These are phyloP conservation scores for Kuraishia floccosa DNA, from an alignment of 805 yeast genomes.

Conservation along the genomic window DNA sequence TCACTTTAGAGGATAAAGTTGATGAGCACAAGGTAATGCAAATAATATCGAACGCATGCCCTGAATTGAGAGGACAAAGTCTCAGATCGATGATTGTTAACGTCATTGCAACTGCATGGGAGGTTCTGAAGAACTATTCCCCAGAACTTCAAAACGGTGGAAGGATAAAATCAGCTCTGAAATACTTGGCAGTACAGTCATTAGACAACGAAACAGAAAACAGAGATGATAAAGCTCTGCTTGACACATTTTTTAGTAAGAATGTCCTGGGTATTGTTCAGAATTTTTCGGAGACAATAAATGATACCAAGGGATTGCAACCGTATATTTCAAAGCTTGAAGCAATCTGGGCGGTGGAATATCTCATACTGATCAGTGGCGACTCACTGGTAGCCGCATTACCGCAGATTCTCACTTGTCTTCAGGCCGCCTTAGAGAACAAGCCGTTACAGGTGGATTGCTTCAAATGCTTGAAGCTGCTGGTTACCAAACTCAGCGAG, in stretches of 20 bases:
- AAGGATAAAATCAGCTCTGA: constrained; percentile 30
- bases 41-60: constrained; percentile 41
- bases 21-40: constrained; percentile 38
- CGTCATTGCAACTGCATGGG: constrained; percentile 23
- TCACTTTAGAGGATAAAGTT: constrained; percentile 37
- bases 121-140: constrained; percentile 29
- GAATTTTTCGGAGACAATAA: constrained; percentile 67
- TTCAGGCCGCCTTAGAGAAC: constrained; percentile 68
- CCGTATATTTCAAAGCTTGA: constrained; percentile 63
- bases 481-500: constrained; percentile 46
- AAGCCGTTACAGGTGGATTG: constrained; percentile 49
- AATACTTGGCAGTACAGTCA: too few species aligned
- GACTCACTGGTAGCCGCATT: constrained; percentile 51
- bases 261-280: constrained; percentile 69
- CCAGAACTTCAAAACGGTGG: constrained; percentile 14
- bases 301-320: constrained; percentile 59
- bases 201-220: too few species aligned
- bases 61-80: constrained; percentile 24
- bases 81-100: constrained; percentile 19
- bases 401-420: constrained; percentile 79
- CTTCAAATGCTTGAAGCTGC: constrained; percentile 54
- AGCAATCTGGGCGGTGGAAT: constrained; percentile 64
- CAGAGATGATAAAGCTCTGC: constrained; percentile 14
- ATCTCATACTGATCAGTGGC: constrained; percentile 44
- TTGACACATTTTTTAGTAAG: constrained; percentile 11